Conservation (phyloP, 2,329 filamentous ascomycete species). For the Penicillium sp. region DNA sequence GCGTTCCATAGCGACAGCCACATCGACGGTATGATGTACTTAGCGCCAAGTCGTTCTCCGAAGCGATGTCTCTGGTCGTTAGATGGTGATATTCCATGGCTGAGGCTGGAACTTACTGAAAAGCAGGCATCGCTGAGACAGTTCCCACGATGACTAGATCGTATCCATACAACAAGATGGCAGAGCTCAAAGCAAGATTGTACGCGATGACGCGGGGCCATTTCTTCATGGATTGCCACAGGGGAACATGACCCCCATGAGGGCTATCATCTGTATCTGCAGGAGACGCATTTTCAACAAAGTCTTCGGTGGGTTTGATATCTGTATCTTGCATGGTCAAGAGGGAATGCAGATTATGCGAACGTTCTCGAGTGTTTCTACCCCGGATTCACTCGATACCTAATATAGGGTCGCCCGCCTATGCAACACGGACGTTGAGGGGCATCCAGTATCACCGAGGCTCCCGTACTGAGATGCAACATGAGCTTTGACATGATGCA, state of each 20-base stretch:
- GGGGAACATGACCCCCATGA: conserved; percentile 7
- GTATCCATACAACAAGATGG: conserved; percentile 30
- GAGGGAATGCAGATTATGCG: background rate
- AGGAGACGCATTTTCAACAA: conserved; percentile 7
- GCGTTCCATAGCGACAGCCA: conserved; percentile 49
- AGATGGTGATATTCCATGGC: background rate
- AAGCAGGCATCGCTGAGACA: conserved; percentile 30
- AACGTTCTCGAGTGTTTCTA: background rate
- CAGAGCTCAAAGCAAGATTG: conserved; percentile 22
- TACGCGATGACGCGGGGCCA: conserved; percentile 19
- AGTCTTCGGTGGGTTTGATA: conserved; percentile 1
- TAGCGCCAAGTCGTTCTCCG: conserved; percentile 29
- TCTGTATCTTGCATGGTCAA: background rate
- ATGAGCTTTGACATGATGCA: conserved; percentile 5
- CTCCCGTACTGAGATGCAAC: conserved; percentile 1
- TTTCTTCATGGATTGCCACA: conserved; percentile 20
- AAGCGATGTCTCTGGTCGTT: conserved; percentile 24
- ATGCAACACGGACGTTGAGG: conserved; percentile 1
- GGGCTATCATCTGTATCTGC: background rate
- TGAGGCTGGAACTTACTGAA: conserved; percentile 22
- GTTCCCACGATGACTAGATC: conserved; percentile 31
- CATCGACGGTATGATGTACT: conserved; percentile 40
- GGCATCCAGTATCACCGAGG: conserved; percentile 2
- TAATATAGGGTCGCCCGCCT: background rate
- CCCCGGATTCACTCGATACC: background rate